A percentile compares a stretch with the other conserved stretches of the same genome.
Evolutionary conservation across 495 filamentous ascomycete genomes (phyloP).

Genomic region (Aspergillus haitiensis): DNA sequence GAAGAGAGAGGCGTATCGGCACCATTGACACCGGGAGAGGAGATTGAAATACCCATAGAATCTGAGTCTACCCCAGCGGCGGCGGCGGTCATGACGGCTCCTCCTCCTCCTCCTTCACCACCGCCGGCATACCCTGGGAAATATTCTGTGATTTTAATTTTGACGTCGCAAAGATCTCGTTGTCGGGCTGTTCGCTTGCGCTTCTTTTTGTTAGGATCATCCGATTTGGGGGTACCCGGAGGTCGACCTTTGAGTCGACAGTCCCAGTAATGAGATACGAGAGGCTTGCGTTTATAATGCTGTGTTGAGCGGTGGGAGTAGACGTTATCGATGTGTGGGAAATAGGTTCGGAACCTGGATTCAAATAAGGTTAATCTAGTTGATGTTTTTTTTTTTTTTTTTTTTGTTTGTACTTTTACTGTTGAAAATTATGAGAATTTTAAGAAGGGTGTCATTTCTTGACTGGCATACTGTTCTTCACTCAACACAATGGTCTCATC

Average conservation of each 20-base stretch:
- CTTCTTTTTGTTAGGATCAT: slow-evolving; percentile 87
- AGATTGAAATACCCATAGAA: neutral
- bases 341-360: slow-evolving; percentile 78
- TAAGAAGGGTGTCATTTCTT: neutral
- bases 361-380: neutral
- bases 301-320: slow-evolving; percentile 91
- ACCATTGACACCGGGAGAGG: slow-evolving; percentile 4
- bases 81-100: neutral
- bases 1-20: slow-evolving; percentile 25
- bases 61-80: slow-evolving; percentile 15
- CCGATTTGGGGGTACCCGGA: slow-evolving; percentile 78
- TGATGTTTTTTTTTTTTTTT: neutral
- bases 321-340: slow-evolving; percentile 87
- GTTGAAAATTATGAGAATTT: slow-evolving; percentile 1
- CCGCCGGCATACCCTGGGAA: slow-evolving; percentile 52
- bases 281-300: slow-evolving; percentile 78
- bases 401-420: too few relatives aligned
- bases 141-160: slow-evolving; percentile 90
- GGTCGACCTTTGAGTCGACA: slow-evolving; percentile 85
- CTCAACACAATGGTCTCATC: slow-evolving; percentile 72
- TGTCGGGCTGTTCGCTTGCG: slow-evolving; percentile 75
- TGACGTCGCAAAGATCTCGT: slow-evolving; percentile 83
- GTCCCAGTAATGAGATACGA: slow-evolving; percentile 87
- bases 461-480: slow-evolving; percentile 70
- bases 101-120: neutral